Percentiles rank a stretch among this genome's conserved stretches.
These are phyloP conservation scores for Adansonia digitata DNA, from an alignment of 345 rosid species.

Conservation along the genomic window DNA sequence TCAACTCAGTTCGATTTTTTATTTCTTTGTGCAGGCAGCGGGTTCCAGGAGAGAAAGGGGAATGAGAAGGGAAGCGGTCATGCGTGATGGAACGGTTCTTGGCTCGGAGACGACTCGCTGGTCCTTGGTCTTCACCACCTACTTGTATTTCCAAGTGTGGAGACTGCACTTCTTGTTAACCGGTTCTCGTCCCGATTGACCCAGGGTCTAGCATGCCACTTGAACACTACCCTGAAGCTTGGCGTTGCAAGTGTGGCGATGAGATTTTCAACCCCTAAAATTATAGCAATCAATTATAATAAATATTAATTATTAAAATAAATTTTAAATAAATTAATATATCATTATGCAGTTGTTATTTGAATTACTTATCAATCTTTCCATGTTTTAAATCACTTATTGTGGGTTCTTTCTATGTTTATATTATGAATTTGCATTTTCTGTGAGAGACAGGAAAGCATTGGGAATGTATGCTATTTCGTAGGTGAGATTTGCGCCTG, in stretches of 20 bases:
- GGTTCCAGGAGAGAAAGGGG: conserved; percentile 29
- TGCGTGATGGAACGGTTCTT: conserved; percentile 17
- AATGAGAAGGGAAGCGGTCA: conserved; percentile 19
- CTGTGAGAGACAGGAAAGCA: conserved; percentile 22
- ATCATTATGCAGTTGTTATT: too few species aligned
- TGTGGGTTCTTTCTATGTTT: conserved; percentile 12
- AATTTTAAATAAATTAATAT: too few species aligned
- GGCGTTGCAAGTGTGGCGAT: conserved; percentile 92
- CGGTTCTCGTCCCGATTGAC: conserved; percentile 85
- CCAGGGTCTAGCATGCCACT: conserved; percentile 59
- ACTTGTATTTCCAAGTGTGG: conserved; percentile 87
- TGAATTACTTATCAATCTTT: neutral
- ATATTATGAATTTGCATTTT: conserved; percentile 18
- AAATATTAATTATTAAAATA: too few species aligned
- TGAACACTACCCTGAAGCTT: too few species aligned
- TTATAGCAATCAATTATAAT: too few species aligned
- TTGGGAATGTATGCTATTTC: conserved; percentile 38
- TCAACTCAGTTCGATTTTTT: neutral
- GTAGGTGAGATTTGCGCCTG: too few species aligned
- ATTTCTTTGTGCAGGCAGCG: conserved; percentile 24
- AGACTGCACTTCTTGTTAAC: conserved; percentile 65
- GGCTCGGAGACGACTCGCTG: conserved; percentile 38
- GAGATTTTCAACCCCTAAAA: too few species aligned
- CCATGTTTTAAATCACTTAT: too few species aligned
- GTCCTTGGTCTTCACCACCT: conserved; percentile 80